Evolutionary conservation across 495 filamentous ascomycete species (phyloP), one percentile per base, ranked within the genome.

Genomic region (Niebla homalea): DNA sequence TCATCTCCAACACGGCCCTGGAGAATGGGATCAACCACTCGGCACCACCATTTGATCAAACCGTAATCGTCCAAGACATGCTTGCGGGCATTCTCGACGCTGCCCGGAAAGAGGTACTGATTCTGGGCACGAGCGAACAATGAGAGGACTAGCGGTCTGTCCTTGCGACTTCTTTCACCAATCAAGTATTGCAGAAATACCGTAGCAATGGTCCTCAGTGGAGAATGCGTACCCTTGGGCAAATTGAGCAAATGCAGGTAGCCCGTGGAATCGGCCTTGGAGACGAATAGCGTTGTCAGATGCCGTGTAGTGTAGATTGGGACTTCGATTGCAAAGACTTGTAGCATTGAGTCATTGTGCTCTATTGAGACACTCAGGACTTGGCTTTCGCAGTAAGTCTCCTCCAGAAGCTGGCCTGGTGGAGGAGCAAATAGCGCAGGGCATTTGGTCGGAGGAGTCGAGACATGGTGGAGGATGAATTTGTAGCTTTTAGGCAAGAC

Each of bases 251-350:
- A 68, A 59, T 84, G 72, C 22, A 95, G 66, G 57, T 85, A 90
- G 42, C 92, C 92, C 2, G 89, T 95, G 15, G 90, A 95, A 65
- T 99, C 92, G 43, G 92, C 92, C 67, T 99, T 99, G 49, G 87
- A 89, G 36, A 99, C 81, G 66, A 97, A 99, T 32, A 97, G 75
- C 35, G 82, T 94, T 4, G 84, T 93, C 29, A 85, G 75, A 65
- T 79, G 76, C 53, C 77, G 77, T 29, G 85, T 93, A 19, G 84
- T 75, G 62, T 83, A 84, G 51, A 84, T 67, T 45, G 74, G 51
- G 39, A 77, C 69, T 58, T 84, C 80, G 50, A 84, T 76, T 10
- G 81, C 85, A 56, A 83, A 80, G n/a, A 85, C 65, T 37, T 80
- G 69, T 52, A 73, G 69, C 46, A 63, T 51, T 39, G 54, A 53